Conservation (phyloP, 192 early-diverging fungal genomes). For the Umbelopsis isabellina region DNA sequence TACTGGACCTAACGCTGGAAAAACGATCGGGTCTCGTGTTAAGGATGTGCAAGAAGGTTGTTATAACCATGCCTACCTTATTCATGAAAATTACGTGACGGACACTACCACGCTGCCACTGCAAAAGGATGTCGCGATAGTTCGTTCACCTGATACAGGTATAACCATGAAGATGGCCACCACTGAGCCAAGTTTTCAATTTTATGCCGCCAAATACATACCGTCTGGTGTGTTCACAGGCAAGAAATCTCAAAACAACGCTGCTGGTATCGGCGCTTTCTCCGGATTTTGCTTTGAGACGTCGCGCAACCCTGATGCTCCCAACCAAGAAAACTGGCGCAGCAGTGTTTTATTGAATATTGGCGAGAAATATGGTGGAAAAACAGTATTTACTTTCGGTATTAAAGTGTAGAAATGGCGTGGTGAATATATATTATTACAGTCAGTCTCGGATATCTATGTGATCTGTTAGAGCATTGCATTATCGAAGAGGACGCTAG, state of each 20-base stretch:
- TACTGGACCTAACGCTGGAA: constrained; percentile 46
- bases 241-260: constrained; percentile 38
- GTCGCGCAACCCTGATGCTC: constrained; percentile 62
- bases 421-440: too few species aligned
- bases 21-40: constrained; percentile 54
- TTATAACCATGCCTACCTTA: constrained; percentile 83
- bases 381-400: constrained; percentile 52
- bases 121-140: constrained; percentile 44
- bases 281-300: constrained; percentile 75
- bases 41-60: constrained; percentile 60
- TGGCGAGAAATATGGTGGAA: constrained; percentile 53
- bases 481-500: too few species aligned
- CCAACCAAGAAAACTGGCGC: constrained; percentile 60
- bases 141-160: constrained; percentile 59
- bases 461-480: too few species aligned
- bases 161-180: constrained; percentile 65
- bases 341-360: constrained; percentile 54
- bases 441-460: too few species aligned
- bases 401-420: background rate
- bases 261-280: constrained; percentile 48
- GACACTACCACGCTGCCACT: constrained; percentile 28
- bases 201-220: constrained; percentile 85
- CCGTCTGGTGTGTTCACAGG: constrained; percentile 52
- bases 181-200: constrained; percentile 74
- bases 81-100: constrained; percentile 37